Base-by-base conservation (phyloP, 1,284 basidiomycete genomes). In the Leccinum griseonigrum region DNA sequence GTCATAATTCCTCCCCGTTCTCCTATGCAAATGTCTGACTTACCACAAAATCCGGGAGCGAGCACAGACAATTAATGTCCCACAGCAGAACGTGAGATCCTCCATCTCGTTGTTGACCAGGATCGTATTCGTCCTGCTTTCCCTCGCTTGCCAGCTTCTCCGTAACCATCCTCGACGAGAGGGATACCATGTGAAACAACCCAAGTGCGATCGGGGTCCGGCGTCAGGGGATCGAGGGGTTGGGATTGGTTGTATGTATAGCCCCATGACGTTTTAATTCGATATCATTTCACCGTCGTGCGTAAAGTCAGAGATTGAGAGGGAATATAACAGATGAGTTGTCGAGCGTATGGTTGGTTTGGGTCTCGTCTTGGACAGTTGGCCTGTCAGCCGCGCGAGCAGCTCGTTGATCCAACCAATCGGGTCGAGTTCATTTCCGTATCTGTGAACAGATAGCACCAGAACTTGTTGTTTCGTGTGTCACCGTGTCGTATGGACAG, bases 371-470 rank as follows among this genome's bases (percentile, higher is more conserved):
- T 31, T 71, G 72, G 4, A 91, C 86, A 0, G 80, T 16, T 75
- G 73, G 14, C 80, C 79, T 0, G 86, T 90, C 32, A 95, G 80
- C n/a, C 93, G 84, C 1, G 92, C 90, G 18, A 95, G 76, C 36
- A 95, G 84, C 74, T 95, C 93, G 71, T 93, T 94, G 67, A 92
- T 77, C 71, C 89, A 95, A 4, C 92, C 92, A 22, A 91, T 84
- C 3, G 75, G 84, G 0, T 90, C 90, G 2, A 91, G 79, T 0
- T 74, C 66, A 64, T 85, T 81, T 9, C 89, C 90, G 63, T 89
- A 87, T 26, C 87, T 88, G 60, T 18, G 13, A 36, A 36, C 34
- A 36, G 13, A 36, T 14, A 36, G 13, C 14, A 36, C 34, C 34
- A 14, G 34, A 81, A 66, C 88, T 91, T 64, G 69, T 66, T 83